These are phyloP conservation scores for Elsinoe ampelina DNA, from an alignment of 2,329 filamentous ascomycete species.

Conservation along the genomic window DNA sequence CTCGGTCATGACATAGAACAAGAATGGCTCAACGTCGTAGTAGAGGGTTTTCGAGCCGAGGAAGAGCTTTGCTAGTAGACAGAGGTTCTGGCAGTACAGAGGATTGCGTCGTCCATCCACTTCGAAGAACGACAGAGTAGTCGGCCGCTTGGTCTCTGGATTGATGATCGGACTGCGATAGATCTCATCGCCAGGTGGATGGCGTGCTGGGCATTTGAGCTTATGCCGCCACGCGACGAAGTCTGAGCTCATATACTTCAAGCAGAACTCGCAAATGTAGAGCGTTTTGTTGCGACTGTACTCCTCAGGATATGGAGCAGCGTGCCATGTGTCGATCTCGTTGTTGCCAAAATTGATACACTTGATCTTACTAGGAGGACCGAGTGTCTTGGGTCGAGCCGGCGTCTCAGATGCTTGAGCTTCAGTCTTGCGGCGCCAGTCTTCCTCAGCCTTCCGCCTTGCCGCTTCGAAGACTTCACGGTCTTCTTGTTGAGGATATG, in stretches of 20 bases:
- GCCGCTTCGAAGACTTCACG: constrained; percentile 82
- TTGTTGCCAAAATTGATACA: constrained; percentile 96
- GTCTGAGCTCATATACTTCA: constrained; percentile 99
- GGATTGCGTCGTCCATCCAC: constrained; percentile 95
- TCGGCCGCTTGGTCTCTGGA: constrained; percentile 26
- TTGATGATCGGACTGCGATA: constrained; percentile 76
- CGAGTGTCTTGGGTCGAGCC: constrained; percentile 54
- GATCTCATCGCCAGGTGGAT: constrained; percentile 95
- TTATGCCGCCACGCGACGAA: constrained; percentile 98
- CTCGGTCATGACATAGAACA: constrained; percentile 96
- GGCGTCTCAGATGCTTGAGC: constrained; percentile 56
- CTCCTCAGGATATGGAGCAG: constrained; percentile 94
- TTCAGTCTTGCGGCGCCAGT: constrained; percentile 66
- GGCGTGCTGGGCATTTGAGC: constrained; percentile 85
- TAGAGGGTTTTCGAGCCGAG: constrained; percentile 97
- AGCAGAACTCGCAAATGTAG: constrained; percentile 98
- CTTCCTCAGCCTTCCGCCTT: constrained; percentile 81
- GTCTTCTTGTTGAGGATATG: constrained; percentile 70
- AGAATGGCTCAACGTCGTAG: constrained; percentile 93
- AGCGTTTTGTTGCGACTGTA: constrained; percentile 93
- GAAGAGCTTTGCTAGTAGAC: constrained; percentile 89
- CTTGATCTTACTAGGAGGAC: constrained; percentile 90
- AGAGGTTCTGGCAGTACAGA: constrained; percentile 97
- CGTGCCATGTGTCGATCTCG: constrained; percentile 99
- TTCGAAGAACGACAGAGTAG: constrained; percentile 71